These are phyloP conservation scores for Didymosphaeria variabile DNA, from an alignment of 2,329 filamentous ascomycete species.

Conservation along the genomic window DNA sequence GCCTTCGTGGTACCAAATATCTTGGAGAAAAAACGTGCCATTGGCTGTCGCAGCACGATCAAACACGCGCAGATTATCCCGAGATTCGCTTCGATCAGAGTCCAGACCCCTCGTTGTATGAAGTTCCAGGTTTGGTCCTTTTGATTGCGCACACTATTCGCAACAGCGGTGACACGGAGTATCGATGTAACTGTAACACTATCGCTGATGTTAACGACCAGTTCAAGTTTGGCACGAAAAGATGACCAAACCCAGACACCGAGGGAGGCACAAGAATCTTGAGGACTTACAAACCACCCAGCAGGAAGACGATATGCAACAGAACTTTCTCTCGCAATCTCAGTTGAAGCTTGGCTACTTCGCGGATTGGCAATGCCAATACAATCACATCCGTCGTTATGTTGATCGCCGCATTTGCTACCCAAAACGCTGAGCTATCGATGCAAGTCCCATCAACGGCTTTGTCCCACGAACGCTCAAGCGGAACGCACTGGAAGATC, in stretches of 20 bases:
- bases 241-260: background rate
- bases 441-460: conserved; percentile 18
- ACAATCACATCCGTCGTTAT: conserved; percentile 20
- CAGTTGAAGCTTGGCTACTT: conserved; percentile 15
- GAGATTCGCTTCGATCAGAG: conserved; percentile 17
- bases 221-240: background rate
- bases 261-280: background rate
- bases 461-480: conserved; percentile 18
- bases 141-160: conserved; percentile 19
- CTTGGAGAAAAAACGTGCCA: conserved; percentile 5
- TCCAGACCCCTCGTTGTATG: conserved; percentile 19
- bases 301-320: conserved; percentile 15
- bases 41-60: conserved; percentile 16
- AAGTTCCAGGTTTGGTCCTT: conserved; percentile 19
- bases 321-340: conserved; percentile 18
- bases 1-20: conserved; percentile 4
- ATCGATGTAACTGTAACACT: conserved; percentile 21
- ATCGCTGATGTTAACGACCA: background rate
- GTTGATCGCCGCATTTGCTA: conserved; percentile 19
- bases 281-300: conserved; percentile 16
- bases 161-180: conserved; percentile 20
- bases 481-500: conserved; percentile 19
- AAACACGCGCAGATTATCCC: conserved; percentile 21
- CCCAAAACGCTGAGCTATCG: conserved; percentile 19
- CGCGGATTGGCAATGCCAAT: conserved; percentile 16